Base-by-base conservation (phyloP, 2,329 filamentous ascomycete genomes). In the Aspergillus intermedius region DNA sequence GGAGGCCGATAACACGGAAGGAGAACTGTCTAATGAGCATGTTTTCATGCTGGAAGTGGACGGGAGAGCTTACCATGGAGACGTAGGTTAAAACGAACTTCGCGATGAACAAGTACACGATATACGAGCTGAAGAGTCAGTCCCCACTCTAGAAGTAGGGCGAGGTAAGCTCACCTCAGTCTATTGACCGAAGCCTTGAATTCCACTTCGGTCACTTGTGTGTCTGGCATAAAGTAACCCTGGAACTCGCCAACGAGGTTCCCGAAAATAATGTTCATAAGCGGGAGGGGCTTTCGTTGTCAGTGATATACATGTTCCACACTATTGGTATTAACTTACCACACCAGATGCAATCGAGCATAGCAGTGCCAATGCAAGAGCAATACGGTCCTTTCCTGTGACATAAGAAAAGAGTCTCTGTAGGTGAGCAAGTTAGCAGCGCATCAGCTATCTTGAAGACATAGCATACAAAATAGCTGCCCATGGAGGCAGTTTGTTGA, bases 221-320 rank as follows among this genome's bases (percentile, higher is more conserved):
- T 73, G 56, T 21, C 63, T 44, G 12, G 74, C 0, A 67, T 66
- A 48, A 77, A 78, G 59, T 82, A 84, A n/a, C 69, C 64, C 46
- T 75, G 79, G 55, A 84, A 83, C 7, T 74, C 68, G 6, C 77
- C 77, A 42, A 82, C 74, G 30, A 77, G 73, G 34, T 66, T 64
- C 54, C 79, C 79, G 60, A 83, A 80, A 5, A 83, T 69, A 35
- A 83, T 67, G 34, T 81, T 79, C 78, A 84, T 82, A 30, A 82
- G 55, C 0, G 79, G 79, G 5, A 65, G 54, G 5, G 54, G 50
- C 58, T 61, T 30, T 3, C 39, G 17, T 15, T 22, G 15, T 2
- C 5, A 23, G 32, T 22, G 35, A 32, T 3, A 42, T 42, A 30
- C 51, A 6, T 35, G 9, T 19, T 5, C 9, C 9, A 30, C n/a